These are phyloP conservation scores for Amniculicola lignicola DNA, from an alignment of 495 filamentous ascomycete species.

Conservation along the genomic window DNA sequence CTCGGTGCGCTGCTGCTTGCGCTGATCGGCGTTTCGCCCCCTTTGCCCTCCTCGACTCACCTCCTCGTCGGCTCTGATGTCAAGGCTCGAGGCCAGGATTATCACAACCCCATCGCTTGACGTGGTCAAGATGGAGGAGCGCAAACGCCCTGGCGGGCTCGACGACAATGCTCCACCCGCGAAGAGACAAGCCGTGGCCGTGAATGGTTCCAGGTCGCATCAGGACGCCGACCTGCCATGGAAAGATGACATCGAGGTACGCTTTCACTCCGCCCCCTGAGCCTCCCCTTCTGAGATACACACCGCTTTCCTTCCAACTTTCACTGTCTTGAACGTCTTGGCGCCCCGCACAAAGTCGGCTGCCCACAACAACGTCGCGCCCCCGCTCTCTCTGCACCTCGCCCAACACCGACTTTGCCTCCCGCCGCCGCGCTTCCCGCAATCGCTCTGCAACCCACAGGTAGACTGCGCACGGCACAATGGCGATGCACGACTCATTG, in stretches of 20 bases:
- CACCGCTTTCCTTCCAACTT: too few species aligned
- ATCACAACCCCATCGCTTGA: constrained; percentile 65
- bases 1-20: constrained; percentile 11
- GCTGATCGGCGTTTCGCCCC: constrained; percentile 11
- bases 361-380: too few species aligned
- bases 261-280: constrained; percentile 43
- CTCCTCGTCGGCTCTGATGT: constrained; percentile 45
- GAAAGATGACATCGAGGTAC: constrained; percentile 87
- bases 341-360: too few species aligned
- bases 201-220: constrained; percentile 74
- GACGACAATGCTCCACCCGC: constrained; percentile 78
- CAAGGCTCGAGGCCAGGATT: constrained; percentile 67
- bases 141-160: constrained; percentile 79
- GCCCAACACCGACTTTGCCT: too few species aligned
- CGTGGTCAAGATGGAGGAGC: constrained; percentile 93
- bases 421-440: too few species aligned
- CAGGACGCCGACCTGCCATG: constrained; percentile 76
- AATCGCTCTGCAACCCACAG: too few species aligned
- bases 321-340: too few species aligned
- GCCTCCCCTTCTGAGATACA: constrained; percentile 17
- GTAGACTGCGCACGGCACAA: too few species aligned
- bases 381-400: too few species aligned
- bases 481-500: too few species aligned
- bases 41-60: constrained; percentile 12
- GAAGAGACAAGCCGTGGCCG: constrained; percentile 73